Percentiles rank a stretch among this genome's conserved stretches.
phyloP scores from a whole-genome alignment of 306 rosid species.

The Vicia sativa region DNA sequence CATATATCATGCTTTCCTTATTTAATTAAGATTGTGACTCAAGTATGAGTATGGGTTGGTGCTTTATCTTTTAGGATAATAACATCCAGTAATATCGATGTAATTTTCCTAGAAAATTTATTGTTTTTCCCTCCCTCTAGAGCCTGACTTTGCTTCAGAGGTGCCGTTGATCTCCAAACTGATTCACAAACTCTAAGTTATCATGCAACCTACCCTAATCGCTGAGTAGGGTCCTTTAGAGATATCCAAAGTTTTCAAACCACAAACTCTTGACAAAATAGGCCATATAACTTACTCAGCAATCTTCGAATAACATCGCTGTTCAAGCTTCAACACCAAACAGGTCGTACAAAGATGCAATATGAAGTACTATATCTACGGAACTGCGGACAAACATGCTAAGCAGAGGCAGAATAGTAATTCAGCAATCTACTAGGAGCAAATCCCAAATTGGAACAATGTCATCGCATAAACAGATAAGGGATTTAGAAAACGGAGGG shows the following conservation, averaged over 20 bases:
- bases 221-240: not conserved
- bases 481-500: not conserved
- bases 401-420: not conserved
- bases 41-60: too few relatives aligned
- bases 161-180: not conserved
- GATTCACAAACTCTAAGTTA: not conserved
- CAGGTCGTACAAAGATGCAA: not conserved
- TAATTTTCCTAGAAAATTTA: too few relatives aligned
- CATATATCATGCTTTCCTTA: too few relatives aligned
- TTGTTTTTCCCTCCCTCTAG: not conserved
- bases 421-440: not conserved
- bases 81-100: too few relatives aligned
- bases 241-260: not conserved
- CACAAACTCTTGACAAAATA: not conserved
- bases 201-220: not conserved
- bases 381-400: not conserved
- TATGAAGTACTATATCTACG: not conserved
- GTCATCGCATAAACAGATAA: not conserved
- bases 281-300: not conserved
- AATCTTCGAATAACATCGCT: not conserved
- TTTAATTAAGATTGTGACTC: too few relatives aligned
- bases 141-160: not conserved
- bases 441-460: not conserved
- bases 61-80: too few relatives aligned
- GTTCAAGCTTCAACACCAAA: not conserved